These are phyloP conservation scores for Drosera capensis DNA, from an alignment of 148 eudicot species.

Conservation along the genomic window DNA sequence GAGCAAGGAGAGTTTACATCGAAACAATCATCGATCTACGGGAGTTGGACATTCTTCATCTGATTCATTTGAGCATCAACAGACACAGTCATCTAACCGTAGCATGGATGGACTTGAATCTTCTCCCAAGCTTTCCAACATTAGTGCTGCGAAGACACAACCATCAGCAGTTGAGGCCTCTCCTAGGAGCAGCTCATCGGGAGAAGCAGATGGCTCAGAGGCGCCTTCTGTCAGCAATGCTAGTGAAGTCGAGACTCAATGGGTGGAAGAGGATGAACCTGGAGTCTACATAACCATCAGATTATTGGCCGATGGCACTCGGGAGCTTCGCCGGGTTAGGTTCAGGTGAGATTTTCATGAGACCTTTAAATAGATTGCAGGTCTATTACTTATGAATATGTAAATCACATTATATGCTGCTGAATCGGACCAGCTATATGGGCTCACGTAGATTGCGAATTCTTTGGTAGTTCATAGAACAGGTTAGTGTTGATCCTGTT, in stretches of 20 bases:
- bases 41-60: conserved; percentile 47
- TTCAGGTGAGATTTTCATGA: conserved; percentile 45
- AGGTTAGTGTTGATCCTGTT: neutral
- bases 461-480: no score
- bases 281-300: conserved; percentile 88
- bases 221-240: conserved; percentile 78
- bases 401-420: no score
- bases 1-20: conserved; percentile 48
- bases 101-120: conserved; percentile 54
- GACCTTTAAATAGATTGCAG: neutral
- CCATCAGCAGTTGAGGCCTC: conserved; percentile 79
- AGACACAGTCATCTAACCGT: conserved; percentile 20
- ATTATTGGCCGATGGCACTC: conserved; percentile 62
- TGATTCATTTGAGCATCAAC: conserved; percentile 50
- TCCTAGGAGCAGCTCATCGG: conserved; percentile 61
- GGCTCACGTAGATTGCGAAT: no score
- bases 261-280: conserved; percentile 97
- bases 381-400: no score
- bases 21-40: conserved; percentile 30
- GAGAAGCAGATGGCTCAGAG: conserved; percentile 71
- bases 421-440: no score
- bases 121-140: conserved; percentile 66
- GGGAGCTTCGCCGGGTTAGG: conserved; percentile 90
- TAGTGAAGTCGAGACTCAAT: conserved; percentile 78
- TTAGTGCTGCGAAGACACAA: conserved; percentile 67